Evolutionary conservation across 805 yeast species (phyloP), one percentile per base, ranked within the genome.

Genomic region (Kluyveromyces siamensis): DNA sequence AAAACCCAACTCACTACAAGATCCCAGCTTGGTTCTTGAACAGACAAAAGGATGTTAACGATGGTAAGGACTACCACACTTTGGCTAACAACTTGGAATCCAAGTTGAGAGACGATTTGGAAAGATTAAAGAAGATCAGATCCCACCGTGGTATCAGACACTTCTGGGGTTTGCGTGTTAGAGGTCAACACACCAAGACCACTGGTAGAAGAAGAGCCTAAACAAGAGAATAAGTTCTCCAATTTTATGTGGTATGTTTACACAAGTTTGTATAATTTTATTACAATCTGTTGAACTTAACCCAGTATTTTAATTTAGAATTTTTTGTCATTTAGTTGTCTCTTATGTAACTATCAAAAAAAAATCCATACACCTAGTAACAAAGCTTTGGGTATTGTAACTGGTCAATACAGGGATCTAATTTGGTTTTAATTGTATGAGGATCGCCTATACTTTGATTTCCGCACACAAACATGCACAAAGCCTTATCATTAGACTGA

Each of bases 181-280:
- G 99, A 84, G 99, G 99, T 81, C 99, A 93, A 83, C 99, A 93
- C 83, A 93, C 99, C 84, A 93, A 93, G 87, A 91, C 99, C 75
- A 93, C 99, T 69, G 95, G 97, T 76, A 89, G 99, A 82, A 90
- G 96, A 78, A 73, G 69, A 66, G 56, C 58, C 60, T 66, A 65
- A 62, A 57, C 55, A 37, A 42, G 43, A 40, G 45, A 46, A 42
- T 37, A 18, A 46, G 44, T 40, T 40, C 40, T 41, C 40, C 40
- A 19, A 27, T 46, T 46, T 46, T 30, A 37, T 33, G 41, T 30
- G 40, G 48, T 46, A 27, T 37, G 45, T 36, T 33, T 6, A 11
- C 16, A 18, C 5, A 41, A 27, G n/a, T 18, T 41, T 41, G 44
- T 14, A 25, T 14, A 18, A 2, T n/a, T 41, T 27, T 14, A 40